Evolutionary conservation across 345 rosid species (phyloP).

Genomic region (Kandelia obovata): DNA sequence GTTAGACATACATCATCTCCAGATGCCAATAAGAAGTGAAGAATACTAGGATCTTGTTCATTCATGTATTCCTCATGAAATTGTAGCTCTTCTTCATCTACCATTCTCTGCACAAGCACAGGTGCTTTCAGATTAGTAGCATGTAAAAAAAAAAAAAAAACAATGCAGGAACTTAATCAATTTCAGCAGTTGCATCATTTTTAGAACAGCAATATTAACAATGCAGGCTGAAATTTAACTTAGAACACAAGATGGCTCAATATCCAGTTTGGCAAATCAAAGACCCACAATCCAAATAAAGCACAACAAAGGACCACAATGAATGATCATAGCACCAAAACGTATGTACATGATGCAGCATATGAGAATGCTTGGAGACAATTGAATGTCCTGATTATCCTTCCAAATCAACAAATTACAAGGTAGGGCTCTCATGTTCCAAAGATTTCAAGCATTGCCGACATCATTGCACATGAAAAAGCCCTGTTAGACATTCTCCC

Average conservation of each 20-base stretch:
- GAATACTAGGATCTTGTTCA: constrained; percentile 95
- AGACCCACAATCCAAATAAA: not conserved
- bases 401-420: too few species aligned
- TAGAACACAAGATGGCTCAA: too few species aligned
- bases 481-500: too few species aligned
- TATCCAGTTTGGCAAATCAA: too few species aligned
- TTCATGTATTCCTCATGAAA: constrained; percentile 92
- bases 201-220: not conserved
- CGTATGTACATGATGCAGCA: too few species aligned
- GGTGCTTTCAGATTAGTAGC: not conserved
- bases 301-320: not conserved
- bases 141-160: not conserved
- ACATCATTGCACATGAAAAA: too few species aligned
- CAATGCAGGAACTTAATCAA: not conserved
- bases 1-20: constrained; percentile 75
- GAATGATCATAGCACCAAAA: too few species aligned
- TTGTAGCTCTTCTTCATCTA: constrained; percentile 88
- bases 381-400: too few species aligned
- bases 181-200: not conserved
- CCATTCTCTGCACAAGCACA: constrained; percentile 61
- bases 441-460: too few species aligned
- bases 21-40: constrained; percentile 86
- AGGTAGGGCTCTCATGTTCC: too few species aligned
- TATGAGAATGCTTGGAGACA: too few species aligned
- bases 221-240: too few species aligned